Evolutionary conservation across 176 grass and related monocot species (phyloP), one percentile per base, ranked within the genome.

Genomic region (Coix lacrymajobi): DNA sequence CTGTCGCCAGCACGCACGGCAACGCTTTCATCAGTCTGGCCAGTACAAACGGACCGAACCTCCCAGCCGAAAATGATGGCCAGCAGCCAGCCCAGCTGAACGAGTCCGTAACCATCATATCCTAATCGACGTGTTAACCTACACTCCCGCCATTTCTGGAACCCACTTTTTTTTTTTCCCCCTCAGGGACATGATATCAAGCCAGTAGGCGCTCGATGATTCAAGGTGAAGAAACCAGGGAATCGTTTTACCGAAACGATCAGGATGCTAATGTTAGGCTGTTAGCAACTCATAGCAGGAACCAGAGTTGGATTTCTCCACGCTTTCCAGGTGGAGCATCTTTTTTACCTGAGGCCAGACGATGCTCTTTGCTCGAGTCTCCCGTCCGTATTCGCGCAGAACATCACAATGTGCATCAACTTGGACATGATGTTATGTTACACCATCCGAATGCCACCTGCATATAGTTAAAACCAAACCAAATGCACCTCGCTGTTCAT

Each of bases 241-340:
- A 65, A 86, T 82, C 78, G 11, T 14, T 25, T 82, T 11, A 36
- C 16, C 11, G 45, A 31, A 66, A 41, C 19, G 82, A 80, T 52
- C 33, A 62, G 31, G 57, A 85, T 85, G 77, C 83, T 44, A 82
- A 82, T 85, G 83, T 89, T 82, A 86, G 79, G 87, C 65, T 25
- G 29, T 65, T 66, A 64, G 73, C 78, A 82, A 89, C 82, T 78
- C 71, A 48, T 29, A 79, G 46, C 62, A 89, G 51, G 44, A 81
- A 38, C 43, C 15, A 22, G 43, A 71, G 25, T 68, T 77, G 31
- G 22, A 11, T 37, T 11, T 56, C 60, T 48, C 29, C 17, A 58
- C 22, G 33, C 48, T 67, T 69, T 31, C 56, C 57, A 29, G 10
- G 57, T 58, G 20, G 11, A 56, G n/a, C 45, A 29, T 36, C 33